A percentile compares a stretch with the other conserved stretches of the same genome.
Evolutionary conservation across 2,329 filamentous ascomycete genomes (phyloP).

Genomic region (Cytospora piceicola): DNA sequence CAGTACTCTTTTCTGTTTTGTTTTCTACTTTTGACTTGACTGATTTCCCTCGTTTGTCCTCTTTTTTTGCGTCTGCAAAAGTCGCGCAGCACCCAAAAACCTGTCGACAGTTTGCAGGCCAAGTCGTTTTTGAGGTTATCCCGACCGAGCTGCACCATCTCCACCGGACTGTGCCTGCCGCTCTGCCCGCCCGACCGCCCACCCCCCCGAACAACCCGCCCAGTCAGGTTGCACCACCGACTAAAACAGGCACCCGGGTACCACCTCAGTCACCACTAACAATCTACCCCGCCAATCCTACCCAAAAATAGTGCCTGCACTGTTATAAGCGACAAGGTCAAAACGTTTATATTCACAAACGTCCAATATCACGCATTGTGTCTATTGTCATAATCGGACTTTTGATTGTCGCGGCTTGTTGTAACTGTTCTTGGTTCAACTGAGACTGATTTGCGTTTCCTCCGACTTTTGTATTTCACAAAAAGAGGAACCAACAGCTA

Average conservation of each 20-base stretch:
- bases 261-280: conserved; percentile 24
- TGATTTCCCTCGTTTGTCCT: conserved; percentile 33
- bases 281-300: conserved; percentile 9
- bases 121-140: conserved; percentile 34
- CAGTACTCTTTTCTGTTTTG: conserved; percentile 38
- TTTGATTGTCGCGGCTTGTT: conserved; percentile 11
- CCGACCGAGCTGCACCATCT: conserved; percentile 25
- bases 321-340: conserved; percentile 21
- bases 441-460: conserved; percentile 1
- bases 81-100: conserved; percentile 16
- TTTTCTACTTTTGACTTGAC: conserved; percentile 35
- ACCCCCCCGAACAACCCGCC: conserved; percentile 12
- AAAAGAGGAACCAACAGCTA: neutral
- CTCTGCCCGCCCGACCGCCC: conserved; percentile 22
- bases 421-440: neutral
- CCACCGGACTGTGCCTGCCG: conserved; percentile 30
- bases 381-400: conserved; percentile 7
- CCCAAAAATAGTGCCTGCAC: conserved; percentile 8
- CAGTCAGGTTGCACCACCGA: conserved; percentile 7
- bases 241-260: neutral
- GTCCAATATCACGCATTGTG: neutral
- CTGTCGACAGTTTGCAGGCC: conserved; percentile 13
- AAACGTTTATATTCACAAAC: conserved; percentile 15
- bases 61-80: conserved; percentile 33
- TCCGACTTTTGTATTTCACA: neutral